Evolutionary conservation across 805 yeast genomes (phyloP).

Genomic region (Dipodascus geniculatus): DNA sequence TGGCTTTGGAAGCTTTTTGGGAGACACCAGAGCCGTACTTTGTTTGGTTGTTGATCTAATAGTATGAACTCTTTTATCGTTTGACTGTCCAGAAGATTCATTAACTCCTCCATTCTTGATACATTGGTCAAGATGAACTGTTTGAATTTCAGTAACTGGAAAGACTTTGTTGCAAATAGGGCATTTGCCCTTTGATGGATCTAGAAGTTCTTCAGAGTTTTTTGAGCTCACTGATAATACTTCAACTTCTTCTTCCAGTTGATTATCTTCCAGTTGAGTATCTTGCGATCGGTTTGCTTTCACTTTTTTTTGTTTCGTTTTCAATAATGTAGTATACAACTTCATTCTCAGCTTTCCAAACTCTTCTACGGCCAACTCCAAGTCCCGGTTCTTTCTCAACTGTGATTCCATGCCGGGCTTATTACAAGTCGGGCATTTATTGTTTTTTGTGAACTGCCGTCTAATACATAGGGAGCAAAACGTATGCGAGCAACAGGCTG

Average conservation of each 20-base stretch:
- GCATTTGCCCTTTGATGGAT: background rate
- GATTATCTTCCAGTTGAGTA: constrained; percentile 30
- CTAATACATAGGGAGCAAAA: constrained; percentile 84
- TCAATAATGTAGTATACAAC: background rate
- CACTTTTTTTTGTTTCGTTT: background rate
- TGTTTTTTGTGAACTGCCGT: constrained; percentile 45
- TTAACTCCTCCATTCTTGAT: background rate
- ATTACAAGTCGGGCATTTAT: constrained; percentile 70
- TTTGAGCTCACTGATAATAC: constrained; percentile 20
- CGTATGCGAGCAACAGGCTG: constrained; percentile 70
- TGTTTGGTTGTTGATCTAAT: background rate
- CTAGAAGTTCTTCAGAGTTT: constrained; percentile 18
- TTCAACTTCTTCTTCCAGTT: constrained; percentile 4
- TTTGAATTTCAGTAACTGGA: background rate
- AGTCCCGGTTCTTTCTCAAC: constrained; percentile 41
- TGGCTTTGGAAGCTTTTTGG: background rate
- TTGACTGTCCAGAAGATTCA: background rate
- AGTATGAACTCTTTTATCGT: background rate
- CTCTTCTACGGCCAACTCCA: constrained; percentile 48
- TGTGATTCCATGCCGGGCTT: constrained; percentile 58
- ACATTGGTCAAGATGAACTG: background rate
- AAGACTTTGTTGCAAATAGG: background rate
- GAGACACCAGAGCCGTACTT: background rate
- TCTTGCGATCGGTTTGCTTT: constrained; percentile 12
- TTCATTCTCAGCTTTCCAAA: constrained; percentile 32